These are phyloP conservation scores for Coniella vitis DNA, from an alignment of 2,329 filamentous ascomycete genomes.

Conservation along the genomic window DNA sequence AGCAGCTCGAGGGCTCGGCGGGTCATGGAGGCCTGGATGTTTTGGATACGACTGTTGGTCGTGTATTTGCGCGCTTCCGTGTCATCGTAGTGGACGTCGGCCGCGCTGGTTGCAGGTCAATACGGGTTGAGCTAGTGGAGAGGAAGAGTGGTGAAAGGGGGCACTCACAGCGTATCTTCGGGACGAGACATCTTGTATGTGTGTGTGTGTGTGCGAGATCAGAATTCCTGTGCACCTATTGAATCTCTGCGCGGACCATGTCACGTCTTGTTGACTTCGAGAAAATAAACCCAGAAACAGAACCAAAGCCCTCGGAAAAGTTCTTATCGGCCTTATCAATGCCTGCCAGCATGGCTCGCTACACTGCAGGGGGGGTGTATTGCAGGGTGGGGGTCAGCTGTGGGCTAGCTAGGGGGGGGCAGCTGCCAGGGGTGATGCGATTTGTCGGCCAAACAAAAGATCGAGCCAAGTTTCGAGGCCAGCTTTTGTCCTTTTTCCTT, in stretches of 20 bases:
- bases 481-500: slow-evolving; percentile 1
- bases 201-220: too few species aligned
- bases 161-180: slow-evolving; percentile 78
- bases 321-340: slow-evolving; percentile 1
- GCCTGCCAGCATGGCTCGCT: not conserved
- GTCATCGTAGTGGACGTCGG: slow-evolving; percentile 97
- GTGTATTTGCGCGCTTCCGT: slow-evolving; percentile 95
- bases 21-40: slow-evolving; percentile 93
- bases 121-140: slow-evolving; percentile 11
- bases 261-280: not conserved
- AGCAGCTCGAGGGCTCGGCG: slow-evolving; percentile 88
- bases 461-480: not conserved
- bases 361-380: too few species aligned
- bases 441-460: slow-evolving; percentile 12
- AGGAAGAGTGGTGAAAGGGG: slow-evolving; percentile 12
- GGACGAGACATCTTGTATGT: slow-evolving; percentile 73
- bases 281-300: not conserved
- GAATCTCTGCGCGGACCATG: too few species aligned
- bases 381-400: not conserved
- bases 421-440: slow-evolving; percentile 12
- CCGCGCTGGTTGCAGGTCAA: slow-evolving; percentile 52
- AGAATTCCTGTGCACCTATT: too few species aligned
- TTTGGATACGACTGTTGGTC: slow-evolving; percentile 88
- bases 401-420: not conserved
- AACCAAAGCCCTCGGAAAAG: not conserved